Evolutionary conservation across 768 basidiomycete species (phyloP).

Genomic region (Pisolithus sp.): DNA sequence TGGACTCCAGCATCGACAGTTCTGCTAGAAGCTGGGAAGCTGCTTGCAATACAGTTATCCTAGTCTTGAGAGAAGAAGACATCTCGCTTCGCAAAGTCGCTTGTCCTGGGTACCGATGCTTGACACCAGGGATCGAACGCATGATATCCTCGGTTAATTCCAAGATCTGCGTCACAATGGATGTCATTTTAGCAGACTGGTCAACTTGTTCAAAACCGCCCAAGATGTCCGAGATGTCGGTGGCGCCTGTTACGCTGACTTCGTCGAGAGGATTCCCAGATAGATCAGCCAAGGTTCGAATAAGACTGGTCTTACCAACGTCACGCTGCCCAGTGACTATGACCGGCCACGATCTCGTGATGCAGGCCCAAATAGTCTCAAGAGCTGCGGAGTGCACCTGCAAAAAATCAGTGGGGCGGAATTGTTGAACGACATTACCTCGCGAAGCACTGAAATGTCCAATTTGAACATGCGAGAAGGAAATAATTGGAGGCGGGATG

Average conservation of each 20-base stretch:
- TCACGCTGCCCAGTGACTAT: conserved; percentile 73
- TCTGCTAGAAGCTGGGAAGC: conserved; percentile 25
- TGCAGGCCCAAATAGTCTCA: conserved; percentile 69
- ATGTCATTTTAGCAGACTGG: conserved; percentile 31
- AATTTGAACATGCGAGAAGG: conserved; percentile 50
- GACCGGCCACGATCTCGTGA: conserved; percentile 79
- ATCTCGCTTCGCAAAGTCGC: conserved; percentile 12
- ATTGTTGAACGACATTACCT: conserved; percentile 21
- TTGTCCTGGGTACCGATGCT: conserved; percentile 11
- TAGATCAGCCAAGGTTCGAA: conserved; percentile 62
- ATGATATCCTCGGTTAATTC: conserved; percentile 32
- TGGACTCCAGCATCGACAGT: conserved; percentile 12
- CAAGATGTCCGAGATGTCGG: conserved; percentile 89
- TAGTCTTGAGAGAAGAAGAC: conserved; percentile 10
- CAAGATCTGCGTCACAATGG: conserved; percentile 36
- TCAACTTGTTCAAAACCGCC: conserved; percentile 96
- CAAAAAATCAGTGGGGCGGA: conserved; percentile 46
- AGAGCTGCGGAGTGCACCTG: conserved; percentile 59
- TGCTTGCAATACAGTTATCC: conserved; percentile 17
- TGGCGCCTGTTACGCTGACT: conserved; percentile 75
- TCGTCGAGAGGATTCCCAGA: conserved; percentile 66
- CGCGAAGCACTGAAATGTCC: conserved; percentile 51
- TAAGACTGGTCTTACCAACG: conserved; percentile 74
- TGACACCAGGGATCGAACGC: conserved; percentile 27
- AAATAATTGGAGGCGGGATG: conserved; percentile 29